Percentiles rank a stretch among this genome's conserved stretches.
Conservation (phyloP, 2,329 filamentous ascomycete species). For the Juglanconis sp. region DNA sequence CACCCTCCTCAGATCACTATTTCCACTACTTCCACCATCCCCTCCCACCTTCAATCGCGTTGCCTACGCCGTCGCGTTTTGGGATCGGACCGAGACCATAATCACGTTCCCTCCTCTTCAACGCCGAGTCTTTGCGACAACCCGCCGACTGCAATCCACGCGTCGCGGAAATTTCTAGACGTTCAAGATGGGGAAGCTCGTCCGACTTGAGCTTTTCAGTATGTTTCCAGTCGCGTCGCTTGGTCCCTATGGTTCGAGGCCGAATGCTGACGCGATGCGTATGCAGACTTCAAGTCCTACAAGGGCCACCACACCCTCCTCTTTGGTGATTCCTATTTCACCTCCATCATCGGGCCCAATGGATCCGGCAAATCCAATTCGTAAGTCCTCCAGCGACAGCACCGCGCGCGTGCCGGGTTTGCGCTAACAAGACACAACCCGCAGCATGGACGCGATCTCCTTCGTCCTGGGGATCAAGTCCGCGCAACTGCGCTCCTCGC, state of each 20-base stretch:
- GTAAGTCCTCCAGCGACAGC: conserved; percentile 47
- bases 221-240: conserved; percentile 33
- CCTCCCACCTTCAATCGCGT: not conserved
- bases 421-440: conserved; percentile 21
- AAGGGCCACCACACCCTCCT: conserved; percentile 92
- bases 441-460: conserved; percentile 96
- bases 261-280: conserved; percentile 13
- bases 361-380: conserved; percentile 99
- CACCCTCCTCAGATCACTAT: not conserved
- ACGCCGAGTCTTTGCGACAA: not conserved
- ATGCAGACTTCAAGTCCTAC: conserved; percentile 95
- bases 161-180: conserved; percentile 18
- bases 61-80: not conserved
- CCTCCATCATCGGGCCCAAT: conserved; percentile 98
- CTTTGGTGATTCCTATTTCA: conserved; percentile 98
- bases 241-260: not conserved
- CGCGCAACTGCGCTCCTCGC: conserved; percentile 90
- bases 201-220: conserved; percentile 93
- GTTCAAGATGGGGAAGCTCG: conserved; percentile 86
- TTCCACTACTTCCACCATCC: not conserved
- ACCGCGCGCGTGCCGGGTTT: not conserved
- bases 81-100: not conserved
- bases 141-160: conserved; percentile 1
- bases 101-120: not conserved
- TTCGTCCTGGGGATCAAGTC: conserved; percentile 99